Conservation (phyloP, 2,329 filamentous ascomycete genomes). For the Alternaria ethzedia region DNA sequence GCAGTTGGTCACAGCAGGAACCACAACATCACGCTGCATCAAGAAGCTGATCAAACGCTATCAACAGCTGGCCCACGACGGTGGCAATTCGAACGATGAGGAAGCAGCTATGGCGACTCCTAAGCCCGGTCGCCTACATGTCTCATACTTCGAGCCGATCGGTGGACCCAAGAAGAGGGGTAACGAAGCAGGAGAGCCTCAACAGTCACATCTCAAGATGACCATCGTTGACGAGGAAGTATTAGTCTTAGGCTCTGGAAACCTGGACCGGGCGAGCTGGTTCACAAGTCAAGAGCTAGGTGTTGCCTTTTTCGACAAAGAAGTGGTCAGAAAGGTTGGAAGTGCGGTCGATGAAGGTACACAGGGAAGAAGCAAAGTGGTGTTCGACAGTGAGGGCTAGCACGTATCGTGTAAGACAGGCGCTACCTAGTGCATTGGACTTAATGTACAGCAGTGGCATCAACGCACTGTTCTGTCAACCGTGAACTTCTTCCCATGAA, state of each 20-base stretch:
- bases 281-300: conserved; percentile 86
- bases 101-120: conserved; percentile 35
- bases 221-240: conserved; percentile 73
- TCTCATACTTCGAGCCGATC: conserved; percentile 63
- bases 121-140: conserved; percentile 57
- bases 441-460: neutral
- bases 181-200: conserved; percentile 61
- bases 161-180: conserved; percentile 31
- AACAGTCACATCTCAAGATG: conserved; percentile 79
- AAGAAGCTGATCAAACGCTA: conserved; percentile 65
- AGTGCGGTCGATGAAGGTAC: conserved; percentile 31
- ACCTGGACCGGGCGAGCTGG: conserved; percentile 86
- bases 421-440: neutral
- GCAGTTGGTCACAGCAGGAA: conserved; percentile 80
- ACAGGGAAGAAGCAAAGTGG: conserved; percentile 28
- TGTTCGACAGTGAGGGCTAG: conserved; percentile 26
- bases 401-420: neutral
- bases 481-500: neutral
- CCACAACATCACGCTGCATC: conserved; percentile 72
- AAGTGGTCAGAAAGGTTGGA: conserved; percentile 46
- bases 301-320: conserved; percentile 60
- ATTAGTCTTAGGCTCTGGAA: conserved; percentile 77
- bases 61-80: conserved; percentile 35
- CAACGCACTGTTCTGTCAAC: neutral
- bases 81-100: conserved; percentile 26